Evolutionary conservation across 2,329 filamentous ascomycete species (phyloP), one percentile per base, ranked within the genome.

Genomic region (Aspergillus udagawae): DNA sequence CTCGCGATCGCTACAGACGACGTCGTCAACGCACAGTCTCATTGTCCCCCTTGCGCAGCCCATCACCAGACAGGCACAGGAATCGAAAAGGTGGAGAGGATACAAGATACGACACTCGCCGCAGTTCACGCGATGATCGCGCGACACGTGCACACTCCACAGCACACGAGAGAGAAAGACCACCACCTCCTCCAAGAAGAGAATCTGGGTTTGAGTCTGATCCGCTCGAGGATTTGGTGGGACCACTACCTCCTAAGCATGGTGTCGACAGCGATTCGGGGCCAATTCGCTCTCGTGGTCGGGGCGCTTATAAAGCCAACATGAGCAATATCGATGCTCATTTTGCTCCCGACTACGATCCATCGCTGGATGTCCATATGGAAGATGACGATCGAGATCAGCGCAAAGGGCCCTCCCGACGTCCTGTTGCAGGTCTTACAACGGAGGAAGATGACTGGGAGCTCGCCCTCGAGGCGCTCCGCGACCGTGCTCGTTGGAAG

Each of bases 401-500:
- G 84, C 90, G 64, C 73, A 88, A 3, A 75, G 80, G 42, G 74
- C 79, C 47, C 61, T 72, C 59, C 71, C 78, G 69, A 25, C 71
- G 73, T 12, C 70, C 70, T 14, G 73, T 77, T 8, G 60, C 72
- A 1, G 73, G 74, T 14, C 67, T 76, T 50, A 80, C 82, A 59
- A 75, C 77, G 1, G 77, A 75, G 2, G 81, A 80, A 28, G 86
- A 87, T 59, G 85, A 90, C 58, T 96, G 91, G 92, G 89, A 90
- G 48, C 84, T 90, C 65, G 86, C 89, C 0, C 79, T 94, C 1
- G 91, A 96, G 73, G 86, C 87, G 4, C 80, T 91, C 55, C 83
- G 88, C 42, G 91, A 96, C 70, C 85, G 91, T n/a, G 84, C 90
- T 63, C 87, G 86, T 63, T 92, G 89, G 85, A 86, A 85, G 66